Conservation (phyloP, 108 stramenopile species). For the Aurantiochytrium sp. region DNA sequence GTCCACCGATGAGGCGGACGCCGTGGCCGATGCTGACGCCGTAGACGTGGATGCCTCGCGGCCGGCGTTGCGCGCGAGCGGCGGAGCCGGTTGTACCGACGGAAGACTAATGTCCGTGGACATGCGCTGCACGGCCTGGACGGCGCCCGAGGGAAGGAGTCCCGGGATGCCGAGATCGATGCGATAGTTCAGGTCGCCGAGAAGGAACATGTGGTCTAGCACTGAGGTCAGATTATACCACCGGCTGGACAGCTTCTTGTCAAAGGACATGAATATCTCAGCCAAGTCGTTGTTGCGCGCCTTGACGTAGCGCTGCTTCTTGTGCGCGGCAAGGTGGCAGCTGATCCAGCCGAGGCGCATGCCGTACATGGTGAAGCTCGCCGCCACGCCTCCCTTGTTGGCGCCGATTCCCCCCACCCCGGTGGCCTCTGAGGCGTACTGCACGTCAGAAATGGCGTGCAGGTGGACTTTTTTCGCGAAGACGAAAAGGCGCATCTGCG, state of each 20-base stretch:
- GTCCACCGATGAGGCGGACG: no score
- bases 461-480: background rate
- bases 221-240: slow-evolving; percentile 20
- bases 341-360: slow-evolving; percentile 11
- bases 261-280: background rate
- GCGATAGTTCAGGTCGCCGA: slow-evolving; percentile 9
- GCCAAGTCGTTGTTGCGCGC: slow-evolving; percentile 7
- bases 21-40: no score
- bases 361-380: background rate
- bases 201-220: slow-evolving; percentile 3
- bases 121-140: background rate
- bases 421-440: slow-evolving; percentile 2
- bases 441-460: slow-evolving; percentile 1
- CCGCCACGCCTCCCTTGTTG: slow-evolving; percentile 1
- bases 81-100: no score
- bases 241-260: background rate
- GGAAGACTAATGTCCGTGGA: background rate
- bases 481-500: slow-evolving; percentile 12
- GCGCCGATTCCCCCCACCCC: slow-evolving; percentile 7
- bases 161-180: background rate
- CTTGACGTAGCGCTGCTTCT: background rate
- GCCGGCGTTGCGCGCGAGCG: no score
- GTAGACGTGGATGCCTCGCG: no score
- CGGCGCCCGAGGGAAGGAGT: background rate
- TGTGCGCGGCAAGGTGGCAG: slow-evolving; percentile 1